A percentile compares a stretch with the other conserved stretches of the same genome.
Evolutionary conservation across 1,139 yeast genomes (phyloP).

Genomic region (Geotrichum candidum): DNA sequence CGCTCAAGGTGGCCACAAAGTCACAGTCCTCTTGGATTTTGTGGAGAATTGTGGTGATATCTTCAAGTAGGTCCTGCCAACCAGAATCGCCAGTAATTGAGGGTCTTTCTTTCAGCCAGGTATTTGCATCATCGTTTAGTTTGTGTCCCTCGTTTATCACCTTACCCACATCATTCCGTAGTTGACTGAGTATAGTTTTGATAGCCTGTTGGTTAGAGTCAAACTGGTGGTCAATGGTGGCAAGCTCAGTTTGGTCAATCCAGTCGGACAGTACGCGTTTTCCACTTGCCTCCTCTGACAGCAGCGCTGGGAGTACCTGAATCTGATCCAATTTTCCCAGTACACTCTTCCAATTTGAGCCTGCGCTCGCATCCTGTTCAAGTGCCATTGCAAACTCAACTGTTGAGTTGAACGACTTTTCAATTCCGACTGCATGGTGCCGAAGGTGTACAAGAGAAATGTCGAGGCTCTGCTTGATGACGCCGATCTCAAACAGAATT

Average conservation of each 20-base stretch:
- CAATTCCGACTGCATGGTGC: slow-evolving; percentile 27
- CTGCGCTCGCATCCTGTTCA: slow-evolving; percentile 25
- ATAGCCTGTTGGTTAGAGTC: slow-evolving; percentile 16
- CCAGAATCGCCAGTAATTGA: slow-evolving; percentile 12
- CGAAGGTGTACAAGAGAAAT: slow-evolving; percentile 30
- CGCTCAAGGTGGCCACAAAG: slow-evolving; percentile 26
- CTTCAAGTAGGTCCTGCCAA: slow-evolving; percentile 25
- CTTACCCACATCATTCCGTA: slow-evolving; percentile 21
- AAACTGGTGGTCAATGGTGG: slow-evolving; percentile 17
- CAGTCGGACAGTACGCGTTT: slow-evolving; percentile 23
- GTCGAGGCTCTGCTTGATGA: slow-evolving; percentile 28
- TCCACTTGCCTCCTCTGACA: slow-evolving; percentile 16
- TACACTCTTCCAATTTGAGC: slow-evolving; percentile 24
- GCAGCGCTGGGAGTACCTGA: slow-evolving; percentile 12
- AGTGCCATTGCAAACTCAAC: slow-evolving; percentile 26
- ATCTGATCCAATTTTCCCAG: slow-evolving; percentile 20
- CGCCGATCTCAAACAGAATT: slow-evolving; percentile 20
- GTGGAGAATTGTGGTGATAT: slow-evolving; percentile 27
- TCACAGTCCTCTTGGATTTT: slow-evolving; percentile 30
- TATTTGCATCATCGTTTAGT: slow-evolving; percentile 20
- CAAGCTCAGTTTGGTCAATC: slow-evolving; percentile 24
- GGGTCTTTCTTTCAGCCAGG: slow-evolving; percentile 18
- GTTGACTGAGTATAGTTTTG: slow-evolving; percentile 17
- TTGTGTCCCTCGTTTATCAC: slow-evolving; percentile 22
- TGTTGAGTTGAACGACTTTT: slow-evolving; percentile 25